phyloP scores from a whole-genome alignment of 345 rosid genomes.

The Crucihimalaya himalaica region DNA sequence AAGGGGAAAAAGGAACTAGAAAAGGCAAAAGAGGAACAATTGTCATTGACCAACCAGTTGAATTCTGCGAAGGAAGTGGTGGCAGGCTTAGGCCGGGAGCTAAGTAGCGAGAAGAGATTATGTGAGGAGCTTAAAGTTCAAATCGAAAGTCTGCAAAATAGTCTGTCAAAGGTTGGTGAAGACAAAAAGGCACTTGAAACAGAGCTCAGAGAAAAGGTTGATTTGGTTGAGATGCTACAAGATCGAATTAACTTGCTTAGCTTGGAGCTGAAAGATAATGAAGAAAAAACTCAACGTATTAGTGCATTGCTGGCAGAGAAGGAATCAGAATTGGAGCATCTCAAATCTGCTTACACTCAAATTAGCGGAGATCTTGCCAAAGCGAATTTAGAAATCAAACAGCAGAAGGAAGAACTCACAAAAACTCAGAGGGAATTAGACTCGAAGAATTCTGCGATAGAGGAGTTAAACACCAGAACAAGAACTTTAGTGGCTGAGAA shows the following conservation, averaged over 20 bases:
- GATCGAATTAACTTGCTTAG: constrained; percentile 57
- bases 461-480: constrained; percentile 55
- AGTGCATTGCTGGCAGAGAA: constrained; percentile 52
- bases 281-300: constrained; percentile 52
- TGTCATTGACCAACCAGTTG: constrained; percentile 54
- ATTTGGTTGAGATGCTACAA: constrained; percentile 51
- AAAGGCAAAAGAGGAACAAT: constrained; percentile 63
- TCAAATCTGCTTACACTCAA: constrained; percentile 49
- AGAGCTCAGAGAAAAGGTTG: constrained; percentile 57
- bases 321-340: constrained; percentile 58
- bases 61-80: constrained; percentile 63
- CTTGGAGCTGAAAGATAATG: constrained; percentile 66
- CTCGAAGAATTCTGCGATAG: constrained; percentile 49
- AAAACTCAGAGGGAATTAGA: constrained; percentile 55
- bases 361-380: constrained; percentile 53
- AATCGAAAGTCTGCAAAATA: constrained; percentile 53
- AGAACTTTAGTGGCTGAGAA: constrained; percentile 53
- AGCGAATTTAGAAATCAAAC: constrained; percentile 53
- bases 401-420: constrained; percentile 47
- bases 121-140: constrained; percentile 55
- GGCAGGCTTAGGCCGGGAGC: constrained; percentile 68
- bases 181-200: constrained; percentile 61
- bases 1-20: constrained; percentile 51
- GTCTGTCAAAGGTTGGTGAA: constrained; percentile 56
- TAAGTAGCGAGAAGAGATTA: constrained; percentile 60